Base-by-base conservation (phyloP, 495 filamentous ascomycete species). In the Penicillium simplicissimum region DNA sequence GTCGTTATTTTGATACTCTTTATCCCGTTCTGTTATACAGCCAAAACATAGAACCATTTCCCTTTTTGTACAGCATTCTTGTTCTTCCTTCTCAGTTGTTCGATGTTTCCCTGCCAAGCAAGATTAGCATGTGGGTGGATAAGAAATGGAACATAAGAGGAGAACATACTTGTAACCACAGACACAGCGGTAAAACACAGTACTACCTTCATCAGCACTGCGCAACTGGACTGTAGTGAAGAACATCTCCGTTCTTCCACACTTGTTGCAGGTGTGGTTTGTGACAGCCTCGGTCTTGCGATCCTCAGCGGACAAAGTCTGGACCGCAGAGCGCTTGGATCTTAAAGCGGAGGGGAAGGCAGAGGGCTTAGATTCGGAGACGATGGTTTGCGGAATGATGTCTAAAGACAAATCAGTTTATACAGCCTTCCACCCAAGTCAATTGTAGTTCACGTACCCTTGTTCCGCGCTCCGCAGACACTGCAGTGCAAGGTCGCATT, bases 201-300 rank as follows among this genome's bases (percentile, higher is more conserved):
- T 96, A 65, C 87, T 90, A 54, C 96, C 96, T 84, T 98, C 96
- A 74, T 98, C 95, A 5, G 95, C 96, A 79, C 92, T 88, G 59
- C 94, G 85, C 71, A 97, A 77, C 72, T 98, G 96, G 52, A 92
- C 84, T 3, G 91, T 88, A 33, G 88, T 90, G 71, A 85, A 98
- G 69, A 87, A 90, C 75, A 98, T 91, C 68, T 96, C 90, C 48
- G 84, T 86, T 54, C 86, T 82, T 7, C 89, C 92, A 72, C 94
- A 98, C 64, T 90, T 85, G 10, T 87, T 83, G 67, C 95, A 98
- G 21, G 86, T 85, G 65, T 88, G 79, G 10, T 85, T 74, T 61
- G 87, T 88, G 34, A 88, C 81, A 23, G 89, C 88, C 69, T 91
- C 88, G 13, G 87, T 96, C 63, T 90, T 86, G 62, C 90, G 80